Conservation (phyloP, 345 rosid species). For the Cochlearia excelsa region DNA sequence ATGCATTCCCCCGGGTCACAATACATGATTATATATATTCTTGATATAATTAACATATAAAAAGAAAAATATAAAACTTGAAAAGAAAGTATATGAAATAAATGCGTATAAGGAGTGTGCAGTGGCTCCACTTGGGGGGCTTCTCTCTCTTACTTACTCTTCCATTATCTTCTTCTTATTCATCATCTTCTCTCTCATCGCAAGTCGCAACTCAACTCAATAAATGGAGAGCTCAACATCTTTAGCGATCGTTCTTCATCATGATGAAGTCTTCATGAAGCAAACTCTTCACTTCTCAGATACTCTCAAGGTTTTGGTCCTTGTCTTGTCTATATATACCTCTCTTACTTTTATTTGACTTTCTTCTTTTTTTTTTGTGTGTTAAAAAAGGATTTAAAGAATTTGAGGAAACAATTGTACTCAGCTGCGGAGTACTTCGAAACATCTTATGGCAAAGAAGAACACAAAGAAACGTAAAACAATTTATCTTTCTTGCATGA, state of each 20-base stretch:
- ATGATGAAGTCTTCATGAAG: constrained; percentile 69
- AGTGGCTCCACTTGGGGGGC: constrained; percentile 32
- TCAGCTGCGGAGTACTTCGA: constrained; percentile 89
- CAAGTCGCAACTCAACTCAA: no score
- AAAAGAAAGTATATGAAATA: constrained; percentile 27
- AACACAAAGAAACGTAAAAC: constrained; percentile 61
- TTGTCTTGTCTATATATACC: neutral
- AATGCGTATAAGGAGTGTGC: constrained; percentile 22
- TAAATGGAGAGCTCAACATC: constrained; percentile 34
- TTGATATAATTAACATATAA: neutral
- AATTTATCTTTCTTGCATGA: constrained; percentile 1
- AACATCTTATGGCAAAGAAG: constrained; percentile 50
- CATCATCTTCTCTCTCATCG: neutral
- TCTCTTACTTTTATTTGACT: neutral
- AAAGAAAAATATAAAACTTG: constrained; percentile 17
- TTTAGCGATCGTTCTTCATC: constrained; percentile 40
- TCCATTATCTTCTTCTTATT: constrained; percentile 26
- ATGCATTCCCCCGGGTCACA: constrained; percentile 23
- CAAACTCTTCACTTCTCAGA: constrained; percentile 65
- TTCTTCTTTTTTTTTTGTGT: constrained; percentile 15
- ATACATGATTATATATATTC: constrained; percentile 3
- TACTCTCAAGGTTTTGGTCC: constrained; percentile 57
- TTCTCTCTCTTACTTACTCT: constrained; percentile 22
- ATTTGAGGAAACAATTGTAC: constrained; percentile 64
- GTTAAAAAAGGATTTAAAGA: constrained; percentile 76